These are phyloP conservation scores for Mycena floridula DNA, from an alignment of 768 basidiomycete species.

Conservation along the genomic window DNA sequence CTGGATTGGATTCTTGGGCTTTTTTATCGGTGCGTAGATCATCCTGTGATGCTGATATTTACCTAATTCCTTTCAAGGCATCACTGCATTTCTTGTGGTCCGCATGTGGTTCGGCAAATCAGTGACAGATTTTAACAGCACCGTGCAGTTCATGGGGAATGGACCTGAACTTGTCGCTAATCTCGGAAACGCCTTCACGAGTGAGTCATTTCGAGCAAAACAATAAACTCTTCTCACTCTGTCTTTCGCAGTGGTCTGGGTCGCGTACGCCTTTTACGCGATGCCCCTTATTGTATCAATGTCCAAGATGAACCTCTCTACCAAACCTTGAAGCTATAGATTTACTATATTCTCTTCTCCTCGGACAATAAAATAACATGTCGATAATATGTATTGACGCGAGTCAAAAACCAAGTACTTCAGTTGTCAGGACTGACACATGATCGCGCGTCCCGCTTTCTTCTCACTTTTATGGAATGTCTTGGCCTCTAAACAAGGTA, in stretches of 20 bases:
- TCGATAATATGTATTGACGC: too few relatives aligned
- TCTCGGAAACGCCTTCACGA: slow-evolving; percentile 68
- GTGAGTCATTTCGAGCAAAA: slow-evolving; percentile 33
- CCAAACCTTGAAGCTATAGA: slow-evolving; percentile 34
- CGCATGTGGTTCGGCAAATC: slow-evolving; percentile 83
- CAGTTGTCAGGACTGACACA: too few relatives aligned
- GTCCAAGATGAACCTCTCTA: slow-evolving; percentile 63
- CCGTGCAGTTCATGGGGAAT: slow-evolving; percentile 46
- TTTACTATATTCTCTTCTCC: slow-evolving; percentile 8
- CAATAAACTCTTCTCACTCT: not conserved
- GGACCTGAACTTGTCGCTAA: slow-evolving; percentile 58
- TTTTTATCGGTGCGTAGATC: slow-evolving; percentile 51
- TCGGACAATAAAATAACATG: slow-evolving; percentile 3
- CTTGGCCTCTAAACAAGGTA: too few relatives aligned
- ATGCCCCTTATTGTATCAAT: slow-evolving; percentile 66
- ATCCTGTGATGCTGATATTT: not conserved
- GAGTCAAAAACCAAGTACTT: too few relatives aligned
- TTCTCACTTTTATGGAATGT: too few relatives aligned
- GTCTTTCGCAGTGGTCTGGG: slow-evolving; percentile 69
- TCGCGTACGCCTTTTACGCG: slow-evolving; percentile 69
- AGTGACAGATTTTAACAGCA: slow-evolving; percentile 68
- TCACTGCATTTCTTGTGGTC: slow-evolving; percentile 63
- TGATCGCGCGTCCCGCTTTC: too few relatives aligned
- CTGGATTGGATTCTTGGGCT: slow-evolving; percentile 75
- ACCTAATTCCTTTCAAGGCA: slow-evolving; percentile 32